Evolutionary conservation across 2,329 filamentous ascomycete genomes (phyloP).

Genomic region (Podosphaera fusca): DNA sequence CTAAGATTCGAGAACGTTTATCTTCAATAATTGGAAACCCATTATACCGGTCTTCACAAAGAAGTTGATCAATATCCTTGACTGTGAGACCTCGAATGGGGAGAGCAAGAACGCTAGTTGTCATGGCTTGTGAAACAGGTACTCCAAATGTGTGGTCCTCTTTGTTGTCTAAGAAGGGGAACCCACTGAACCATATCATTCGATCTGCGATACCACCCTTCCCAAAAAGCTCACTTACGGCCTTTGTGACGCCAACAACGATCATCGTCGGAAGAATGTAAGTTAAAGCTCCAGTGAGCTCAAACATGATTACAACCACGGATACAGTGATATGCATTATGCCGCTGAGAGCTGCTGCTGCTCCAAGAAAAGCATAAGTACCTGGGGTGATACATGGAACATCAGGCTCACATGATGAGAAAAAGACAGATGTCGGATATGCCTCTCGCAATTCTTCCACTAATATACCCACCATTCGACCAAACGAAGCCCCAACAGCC

Average conservation of each 20-base stretch:
- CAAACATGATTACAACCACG: conserved; percentile 98
- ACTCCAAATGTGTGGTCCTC: conserved; percentile 95
- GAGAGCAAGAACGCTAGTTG: conserved; percentile 47
- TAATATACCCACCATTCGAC: conserved; percentile 78
- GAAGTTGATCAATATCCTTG: conserved; percentile 50
- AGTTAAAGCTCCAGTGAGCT: conserved; percentile 85
- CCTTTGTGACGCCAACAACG: conserved; percentile 89
- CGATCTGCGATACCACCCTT: conserved; percentile 91
- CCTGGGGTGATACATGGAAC: conserved; percentile 91
- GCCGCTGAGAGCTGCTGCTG: conserved; percentile 71
- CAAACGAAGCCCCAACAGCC: conserved; percentile 89
- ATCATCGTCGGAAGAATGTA: conserved; percentile 99
- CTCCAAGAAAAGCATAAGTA: conserved; percentile 88
- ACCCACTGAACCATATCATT: conserved; percentile 98
- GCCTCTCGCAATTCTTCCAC: conserved; percentile 76
- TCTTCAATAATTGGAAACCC: conserved; percentile 84
- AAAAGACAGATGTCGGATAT: conserved; percentile 64
- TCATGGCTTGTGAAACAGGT: conserved; percentile 80
- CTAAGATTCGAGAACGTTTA: conserved; percentile 40
- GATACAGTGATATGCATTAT: conserved; percentile 98
- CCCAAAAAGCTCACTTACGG: conserved; percentile 73
- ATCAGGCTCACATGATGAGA: conserved; percentile 71
- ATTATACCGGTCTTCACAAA: conserved; percentile 62
- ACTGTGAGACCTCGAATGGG: conserved; percentile 53
- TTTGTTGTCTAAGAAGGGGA: conserved; percentile 91